Base-by-base conservation (phyloP, 257 asterid genomes). In the Rauvolfia tetraphylla region DNA sequence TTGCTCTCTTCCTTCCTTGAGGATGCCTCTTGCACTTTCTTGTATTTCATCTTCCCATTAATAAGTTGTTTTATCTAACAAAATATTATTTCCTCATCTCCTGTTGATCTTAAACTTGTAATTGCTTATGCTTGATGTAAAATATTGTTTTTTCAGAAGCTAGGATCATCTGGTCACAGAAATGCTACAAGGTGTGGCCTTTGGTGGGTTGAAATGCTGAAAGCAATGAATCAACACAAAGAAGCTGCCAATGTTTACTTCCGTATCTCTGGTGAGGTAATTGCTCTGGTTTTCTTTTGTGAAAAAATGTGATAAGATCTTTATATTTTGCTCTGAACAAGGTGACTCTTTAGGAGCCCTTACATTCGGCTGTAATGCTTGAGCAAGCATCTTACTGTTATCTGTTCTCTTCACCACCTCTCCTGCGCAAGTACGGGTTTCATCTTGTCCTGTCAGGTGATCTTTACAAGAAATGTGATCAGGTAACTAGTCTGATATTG, bases 231-330 rank as follows among this genome's bases (percentile, higher is more conserved):
- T 81, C 96, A 91, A 87, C 86, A 86, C 81, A 95, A 89, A 84
- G 99, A 95, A 59, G 99, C 99, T 79, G 99, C 99, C 75, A 86
- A 82, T 84, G 91, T 95, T 82, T 93, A 90, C 84, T 89, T 85
- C 73, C 98, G 99, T 79, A 90, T 95, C 97, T 84, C 97, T 90
- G 97, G 98, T 89, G 98, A 95, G 99, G 99, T 95, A 95, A 93
- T 86, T 83, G 87, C 88, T 85, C 81, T 78, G 78, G 39, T 56
- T 71, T 79, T 79, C 25, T 27, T 65, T 79, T 66, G 57, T 62
- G 51, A 67, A 68, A 74, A 75, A 57, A 62, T 63, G 75, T 59
- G 83, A 84, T 74, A 57, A 68, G 66, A 49, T 63, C 63, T 22
- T 59, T 68, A 57, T 86, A 61, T 78, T 70, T 57, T 80, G 75